phyloP scores from a whole-genome alignment of 176 grass and related monocot genomes.

The Cenchrus purpureus region DNA sequence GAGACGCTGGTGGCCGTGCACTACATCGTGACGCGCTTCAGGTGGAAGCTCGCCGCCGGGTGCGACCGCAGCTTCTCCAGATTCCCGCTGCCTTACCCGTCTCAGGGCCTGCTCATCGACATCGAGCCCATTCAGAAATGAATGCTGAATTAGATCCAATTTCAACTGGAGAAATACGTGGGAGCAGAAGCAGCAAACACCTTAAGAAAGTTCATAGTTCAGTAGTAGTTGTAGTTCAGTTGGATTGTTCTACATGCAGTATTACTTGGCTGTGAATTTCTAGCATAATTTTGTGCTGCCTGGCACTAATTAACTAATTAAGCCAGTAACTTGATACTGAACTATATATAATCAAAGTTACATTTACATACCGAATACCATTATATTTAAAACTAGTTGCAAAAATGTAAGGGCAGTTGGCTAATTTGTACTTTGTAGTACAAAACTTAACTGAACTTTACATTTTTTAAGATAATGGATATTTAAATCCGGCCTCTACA shows the following conservation, averaged over 20 bases:
- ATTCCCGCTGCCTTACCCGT: neutral
- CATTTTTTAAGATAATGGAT: too few relatives aligned
- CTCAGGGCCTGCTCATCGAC: neutral
- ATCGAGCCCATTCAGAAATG: slow-evolving; percentile 8
- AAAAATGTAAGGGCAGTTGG: neutral
- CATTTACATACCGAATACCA: neutral
- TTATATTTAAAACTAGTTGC: neutral
- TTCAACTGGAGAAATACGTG: neutral
- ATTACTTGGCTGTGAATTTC: neutral
- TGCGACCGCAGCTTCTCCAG: neutral
- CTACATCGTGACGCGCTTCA: neutral
- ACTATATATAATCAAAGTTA: neutral
- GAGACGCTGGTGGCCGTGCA: slow-evolving; percentile 17
- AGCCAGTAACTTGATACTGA: neutral
- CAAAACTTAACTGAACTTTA: slow-evolving; percentile 20
- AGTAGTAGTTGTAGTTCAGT: slow-evolving; percentile 2
- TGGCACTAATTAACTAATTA: neutral
- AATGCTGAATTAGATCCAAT: neutral
- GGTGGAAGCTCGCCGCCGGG: neutral
- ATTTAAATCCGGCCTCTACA: too few relatives aligned
- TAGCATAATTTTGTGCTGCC: neutral
- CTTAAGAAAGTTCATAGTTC: neutral
- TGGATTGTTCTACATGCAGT: neutral
- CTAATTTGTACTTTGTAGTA: neutral
- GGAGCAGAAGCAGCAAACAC: neutral